phyloP scores from a whole-genome alignment of 202 grass and related monocot species.

The Dendrocalamus latiflorus region DNA sequence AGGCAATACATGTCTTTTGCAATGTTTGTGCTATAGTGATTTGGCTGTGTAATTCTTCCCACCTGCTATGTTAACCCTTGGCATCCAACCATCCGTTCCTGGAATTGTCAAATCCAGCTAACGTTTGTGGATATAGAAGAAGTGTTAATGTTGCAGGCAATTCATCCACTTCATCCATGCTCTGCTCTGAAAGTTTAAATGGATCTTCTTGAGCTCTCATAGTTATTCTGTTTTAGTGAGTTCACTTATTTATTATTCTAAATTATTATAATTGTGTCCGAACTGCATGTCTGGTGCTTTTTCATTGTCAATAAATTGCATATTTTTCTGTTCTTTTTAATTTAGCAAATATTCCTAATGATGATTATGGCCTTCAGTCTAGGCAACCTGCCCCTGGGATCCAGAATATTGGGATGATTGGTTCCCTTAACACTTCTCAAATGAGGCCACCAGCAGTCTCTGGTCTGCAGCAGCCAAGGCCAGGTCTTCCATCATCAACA shows the following conservation, averaged over 20 bases:
- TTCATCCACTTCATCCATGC: neutral
- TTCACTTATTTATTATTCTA: neutral
- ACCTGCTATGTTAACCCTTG: neutral
- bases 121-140: neutral
- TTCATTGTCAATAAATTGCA: neutral
- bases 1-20: neutral
- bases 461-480: conserved; percentile 51
- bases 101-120: neutral
- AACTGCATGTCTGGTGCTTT: neutral
- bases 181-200: neutral
- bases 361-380: conserved; percentile 49
- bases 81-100: neutral
- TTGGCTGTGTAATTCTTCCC: neutral
- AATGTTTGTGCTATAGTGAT: neutral
- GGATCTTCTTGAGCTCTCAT: neutral
- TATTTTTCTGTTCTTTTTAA: neutral
- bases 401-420: conserved; percentile 80
- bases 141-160: conserved; percentile 2
- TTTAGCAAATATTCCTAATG: conserved; percentile 21
- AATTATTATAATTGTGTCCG: neutral
- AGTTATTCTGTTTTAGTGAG: neutral
- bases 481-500: conserved; percentile 52
- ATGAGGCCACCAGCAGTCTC: conserved; percentile 53
- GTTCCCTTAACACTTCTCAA: conserved; percentile 57
- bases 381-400: conserved; percentile 71